Conservation (phyloP, 176 grass and related monocot genomes). For the Carex cristatella region DNA sequence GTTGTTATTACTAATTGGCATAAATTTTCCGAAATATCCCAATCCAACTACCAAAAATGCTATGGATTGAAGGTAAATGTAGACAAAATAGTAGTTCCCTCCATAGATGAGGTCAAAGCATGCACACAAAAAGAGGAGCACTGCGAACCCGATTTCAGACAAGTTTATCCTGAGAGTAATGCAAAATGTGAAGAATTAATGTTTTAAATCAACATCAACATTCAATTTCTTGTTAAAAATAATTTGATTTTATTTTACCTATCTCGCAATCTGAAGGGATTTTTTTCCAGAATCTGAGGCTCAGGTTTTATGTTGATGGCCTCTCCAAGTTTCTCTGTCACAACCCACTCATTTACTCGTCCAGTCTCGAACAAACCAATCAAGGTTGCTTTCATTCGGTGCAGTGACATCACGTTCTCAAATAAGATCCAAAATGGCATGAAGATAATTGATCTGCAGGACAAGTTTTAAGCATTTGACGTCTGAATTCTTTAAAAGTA, state of each 20-base stretch:
- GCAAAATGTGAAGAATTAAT: background rate
- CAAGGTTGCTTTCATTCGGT: constrained; percentile 73
- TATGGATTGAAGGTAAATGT: constrained; percentile 71
- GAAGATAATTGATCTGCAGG: constrained; percentile 60
- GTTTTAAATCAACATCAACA: background rate
- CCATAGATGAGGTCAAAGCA: constrained; percentile 53
- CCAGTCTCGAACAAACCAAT: constrained; percentile 77
- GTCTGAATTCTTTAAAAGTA: background rate
- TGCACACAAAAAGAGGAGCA: constrained; percentile 66
- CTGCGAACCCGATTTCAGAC: constrained; percentile 54
- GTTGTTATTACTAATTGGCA: constrained; percentile 39
- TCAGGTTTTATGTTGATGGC: constrained; percentile 24
- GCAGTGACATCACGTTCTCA: constrained; percentile 98
- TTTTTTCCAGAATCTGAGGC: constrained; percentile 52
- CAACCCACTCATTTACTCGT: constrained; percentile 86
- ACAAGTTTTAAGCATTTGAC: constrained; percentile 21
- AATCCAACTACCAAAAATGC: constrained; percentile 82
- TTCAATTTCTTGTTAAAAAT: background rate
- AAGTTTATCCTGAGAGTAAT: constrained; percentile 45
- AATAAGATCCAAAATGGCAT: constrained; percentile 96
- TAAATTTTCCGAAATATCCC: constrained; percentile 56
- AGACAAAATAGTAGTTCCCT: constrained; percentile 63
- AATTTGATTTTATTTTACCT: constrained; percentile 38
- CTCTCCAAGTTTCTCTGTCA: constrained; percentile 82
- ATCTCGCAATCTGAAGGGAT: constrained; percentile 46